These are phyloP conservation scores for Climacium dendroides DNA, from an alignment of 225 moss, liverwort and hornwort genomes.

Conservation along the genomic window DNA sequence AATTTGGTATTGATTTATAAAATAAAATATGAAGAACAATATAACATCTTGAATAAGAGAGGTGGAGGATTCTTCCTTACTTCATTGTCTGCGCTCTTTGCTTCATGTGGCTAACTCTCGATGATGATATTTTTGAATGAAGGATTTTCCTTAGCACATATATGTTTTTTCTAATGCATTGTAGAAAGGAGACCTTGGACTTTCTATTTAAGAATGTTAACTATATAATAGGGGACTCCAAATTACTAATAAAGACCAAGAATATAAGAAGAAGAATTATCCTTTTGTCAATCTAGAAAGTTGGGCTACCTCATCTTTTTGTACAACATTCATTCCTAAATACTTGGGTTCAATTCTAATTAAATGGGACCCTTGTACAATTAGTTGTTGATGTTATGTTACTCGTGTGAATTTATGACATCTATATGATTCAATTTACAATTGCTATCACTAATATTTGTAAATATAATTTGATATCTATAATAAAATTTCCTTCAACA, in stretches of 20 bases:
- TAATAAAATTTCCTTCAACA: background rate
- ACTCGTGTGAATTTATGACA: too few relatives aligned
- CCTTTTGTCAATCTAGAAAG: background rate
- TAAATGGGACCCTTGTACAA: background rate
- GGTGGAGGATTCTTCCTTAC: fast-evolving
- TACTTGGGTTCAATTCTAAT: background rate
- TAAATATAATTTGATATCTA: background rate
- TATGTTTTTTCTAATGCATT: too few relatives aligned
- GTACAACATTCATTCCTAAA: background rate
- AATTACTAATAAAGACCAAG: too few relatives aligned
- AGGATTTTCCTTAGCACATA: background rate
- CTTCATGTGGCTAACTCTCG: background rate
- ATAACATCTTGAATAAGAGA: too few relatives aligned
- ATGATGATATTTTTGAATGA: background rate
- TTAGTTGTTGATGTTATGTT: background rate
- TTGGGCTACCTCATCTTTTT: background rate
- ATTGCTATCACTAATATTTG: background rate
- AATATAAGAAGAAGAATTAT: too few relatives aligned
- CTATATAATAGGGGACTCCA: too few relatives aligned
- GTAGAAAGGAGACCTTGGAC: too few relatives aligned
- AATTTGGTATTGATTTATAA: background rate
- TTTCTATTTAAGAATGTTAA: too few relatives aligned
- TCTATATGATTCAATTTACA: background rate
- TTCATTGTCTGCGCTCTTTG: fast-evolving
- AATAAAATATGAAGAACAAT: background rate